These are phyloP conservation scores for Syzygium aromaticum DNA, from an alignment of 345 rosid genomes.

Conservation along the genomic window DNA sequence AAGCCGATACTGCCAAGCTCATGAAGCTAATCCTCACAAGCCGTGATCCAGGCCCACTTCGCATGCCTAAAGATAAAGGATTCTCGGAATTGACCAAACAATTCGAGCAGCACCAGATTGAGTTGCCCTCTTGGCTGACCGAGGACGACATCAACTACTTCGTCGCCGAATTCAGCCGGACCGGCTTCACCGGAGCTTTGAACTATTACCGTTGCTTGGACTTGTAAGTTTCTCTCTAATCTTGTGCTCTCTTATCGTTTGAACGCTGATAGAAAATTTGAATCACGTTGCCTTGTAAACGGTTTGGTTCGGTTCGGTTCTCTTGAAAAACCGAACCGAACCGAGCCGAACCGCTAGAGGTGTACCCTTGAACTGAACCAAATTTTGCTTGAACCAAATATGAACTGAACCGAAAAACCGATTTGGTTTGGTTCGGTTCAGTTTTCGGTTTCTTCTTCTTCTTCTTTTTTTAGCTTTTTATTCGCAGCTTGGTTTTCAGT, in stretches of 20 bases:
- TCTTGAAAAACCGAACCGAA: too few species aligned
- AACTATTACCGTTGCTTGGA: conserved; percentile 72
- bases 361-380: too few species aligned
- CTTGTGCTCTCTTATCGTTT: not conserved
- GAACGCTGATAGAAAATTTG: not conserved
- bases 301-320: too few species aligned
- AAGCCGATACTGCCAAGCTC: conserved; percentile 33
- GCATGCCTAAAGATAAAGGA: conserved; percentile 46
- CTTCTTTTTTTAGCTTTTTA: too few species aligned
- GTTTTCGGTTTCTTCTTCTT: too few species aligned
- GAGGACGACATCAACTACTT: conserved; percentile 52
- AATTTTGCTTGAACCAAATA: too few species aligned
- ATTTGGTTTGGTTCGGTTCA: too few species aligned
- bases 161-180: conserved; percentile 42
- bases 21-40: conserved; percentile 27
- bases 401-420: too few species aligned
- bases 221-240: conserved; percentile 28
- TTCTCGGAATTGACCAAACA: conserved; percentile 38
- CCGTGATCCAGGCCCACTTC: conserved; percentile 34
- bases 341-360: too few species aligned
- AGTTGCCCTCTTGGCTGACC: conserved; percentile 67
- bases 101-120: conserved; percentile 2
- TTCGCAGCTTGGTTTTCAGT: too few species aligned
- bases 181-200: conserved; percentile 74
- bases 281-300: not conserved